Conservation (phyloP, 768 basidiomycete genomes). For the Termitomyces sp. region DNA sequence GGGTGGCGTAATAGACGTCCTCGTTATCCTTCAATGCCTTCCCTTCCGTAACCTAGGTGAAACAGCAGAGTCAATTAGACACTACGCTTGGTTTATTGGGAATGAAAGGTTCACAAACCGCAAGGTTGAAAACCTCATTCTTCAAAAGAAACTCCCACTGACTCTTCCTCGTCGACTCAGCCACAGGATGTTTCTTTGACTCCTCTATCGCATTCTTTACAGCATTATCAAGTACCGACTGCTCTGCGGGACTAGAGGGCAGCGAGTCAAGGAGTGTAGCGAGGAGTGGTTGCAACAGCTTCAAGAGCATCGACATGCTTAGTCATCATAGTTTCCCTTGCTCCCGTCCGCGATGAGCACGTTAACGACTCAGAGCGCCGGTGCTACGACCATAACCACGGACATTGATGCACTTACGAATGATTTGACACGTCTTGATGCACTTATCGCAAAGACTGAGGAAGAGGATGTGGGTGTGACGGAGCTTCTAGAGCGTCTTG, state of each 20-base stretch:
- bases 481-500: conserved; percentile 53
- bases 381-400: conserved; percentile 4
- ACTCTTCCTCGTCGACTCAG: conserved; percentile 57
- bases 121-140: conserved; percentile 68
- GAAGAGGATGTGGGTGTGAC: conserved; percentile 42
- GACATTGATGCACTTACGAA: conserved; percentile 24
- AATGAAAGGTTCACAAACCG: conserved; percentile 43
- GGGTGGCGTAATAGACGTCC: conserved; percentile 56
- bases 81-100: neutral
- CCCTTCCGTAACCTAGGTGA: conserved; percentile 62
- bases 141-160: conserved; percentile 76
- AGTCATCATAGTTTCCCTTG: conserved; percentile 11
- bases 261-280: conserved; percentile 49
- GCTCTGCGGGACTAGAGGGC: conserved; percentile 47
- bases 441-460: conserved; percentile 27
- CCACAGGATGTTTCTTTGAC: conserved; percentile 37
- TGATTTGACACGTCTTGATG: conserved; percentile 34
- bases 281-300: conserved; percentile 45
- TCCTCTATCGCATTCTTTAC: conserved; percentile 45
- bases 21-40: conserved; percentile 48
- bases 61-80: neutral
- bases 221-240: conserved; percentile 43
- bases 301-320: conserved; percentile 38
- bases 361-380: neutral
- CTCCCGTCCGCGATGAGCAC: conserved; percentile 9